Percentiles rank a stretch among this genome's conserved stretches.
Conservation (phyloP, 2,329 filamentous ascomycete species). For the Colletotrichum paranaense region DNA sequence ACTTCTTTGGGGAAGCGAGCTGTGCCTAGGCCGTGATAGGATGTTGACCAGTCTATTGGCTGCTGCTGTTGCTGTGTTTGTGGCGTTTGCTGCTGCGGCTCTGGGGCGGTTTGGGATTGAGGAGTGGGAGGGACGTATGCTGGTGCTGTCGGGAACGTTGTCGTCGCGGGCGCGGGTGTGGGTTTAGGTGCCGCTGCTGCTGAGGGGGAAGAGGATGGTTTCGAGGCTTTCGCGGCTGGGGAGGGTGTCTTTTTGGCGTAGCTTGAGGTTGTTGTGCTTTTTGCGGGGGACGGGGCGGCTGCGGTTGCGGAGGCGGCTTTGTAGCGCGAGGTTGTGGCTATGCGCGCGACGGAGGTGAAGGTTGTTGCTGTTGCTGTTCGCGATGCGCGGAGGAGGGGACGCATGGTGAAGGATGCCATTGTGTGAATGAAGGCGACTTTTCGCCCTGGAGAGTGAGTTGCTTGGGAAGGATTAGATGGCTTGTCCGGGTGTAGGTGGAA, state of each 20-base stretch:
- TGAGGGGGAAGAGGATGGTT: slow-evolving; percentile 12
- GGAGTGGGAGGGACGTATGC: not conserved
- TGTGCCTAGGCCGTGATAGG: slow-evolving; percentile 82
- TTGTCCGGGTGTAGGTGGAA: too few relatives aligned
- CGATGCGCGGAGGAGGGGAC: slow-evolving; percentile 28
- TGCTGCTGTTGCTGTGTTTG: slow-evolving; percentile 32
- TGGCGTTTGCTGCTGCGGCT: slow-evolving; percentile 9
- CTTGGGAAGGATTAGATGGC: too few relatives aligned
- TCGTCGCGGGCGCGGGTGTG: not conserved
- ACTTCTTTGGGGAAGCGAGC: slow-evolving; percentile 78
- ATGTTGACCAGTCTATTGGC: slow-evolving; percentile 80
- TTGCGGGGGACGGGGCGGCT: not conserved
- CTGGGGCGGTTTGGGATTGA: not conserved
- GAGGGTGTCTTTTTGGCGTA: not conserved
- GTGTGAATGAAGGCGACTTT: not conserved
- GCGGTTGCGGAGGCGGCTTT: not conserved
- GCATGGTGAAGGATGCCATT: slow-evolving; percentile 34
- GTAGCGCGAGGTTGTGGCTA: not conserved
- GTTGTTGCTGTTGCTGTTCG: not conserved
- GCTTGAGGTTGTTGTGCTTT: not conserved
- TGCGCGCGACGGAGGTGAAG: not conserved
- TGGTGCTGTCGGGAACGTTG: slow-evolving; percentile 3
- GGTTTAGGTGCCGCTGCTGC: not conserved
- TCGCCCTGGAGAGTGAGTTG: not conserved
- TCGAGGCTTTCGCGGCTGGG: not conserved